Evolutionary conservation across 2,329 filamentous ascomycete species (phyloP).

Genomic region (Malbranchea cinnamomea): DNA sequence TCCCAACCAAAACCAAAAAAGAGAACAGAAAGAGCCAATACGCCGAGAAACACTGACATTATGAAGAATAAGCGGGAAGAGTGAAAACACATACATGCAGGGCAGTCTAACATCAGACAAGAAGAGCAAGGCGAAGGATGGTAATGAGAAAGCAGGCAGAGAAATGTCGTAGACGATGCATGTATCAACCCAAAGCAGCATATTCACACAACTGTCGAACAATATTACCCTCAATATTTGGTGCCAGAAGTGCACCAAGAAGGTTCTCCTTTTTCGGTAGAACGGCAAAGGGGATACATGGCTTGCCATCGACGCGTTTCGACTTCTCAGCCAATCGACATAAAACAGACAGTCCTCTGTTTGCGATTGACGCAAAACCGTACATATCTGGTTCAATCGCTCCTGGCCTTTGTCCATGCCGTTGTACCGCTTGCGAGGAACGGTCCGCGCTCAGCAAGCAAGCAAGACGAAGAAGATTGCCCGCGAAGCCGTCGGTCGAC

Average conservation of each 20-base stretch:
- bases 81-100: too few species aligned
- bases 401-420: slow-evolving; percentile 19
- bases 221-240: slow-evolving; percentile 46
- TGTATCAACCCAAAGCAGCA: slow-evolving; percentile 37
- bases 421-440: slow-evolving; percentile 33
- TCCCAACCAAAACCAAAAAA: slow-evolving; percentile 4
- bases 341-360: slow-evolving; percentile 53
- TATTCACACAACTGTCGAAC: slow-evolving; percentile 54
- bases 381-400: slow-evolving; percentile 28
- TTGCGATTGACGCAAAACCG: slow-evolving; percentile 41
- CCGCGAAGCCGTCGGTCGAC: slow-evolving; percentile 69
- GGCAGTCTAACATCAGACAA: too few species aligned
- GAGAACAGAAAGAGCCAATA: slow-evolving; percentile 3
- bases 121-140: too few species aligned
- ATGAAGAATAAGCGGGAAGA: too few species aligned
- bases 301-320: slow-evolving; percentile 36
- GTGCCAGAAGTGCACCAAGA: slow-evolving; percentile 51
- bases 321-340: slow-evolving; percentile 53
- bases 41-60: too few species aligned
- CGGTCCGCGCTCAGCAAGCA: slow-evolving; percentile 54
- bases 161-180: too few species aligned
- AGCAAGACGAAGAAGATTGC: slow-evolving; percentile 62
- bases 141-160: too few species aligned
- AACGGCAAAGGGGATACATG: slow-evolving; percentile 42
- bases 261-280: slow-evolving; percentile 54